Evolutionary conservation across 1,284 basidiomycete genomes (phyloP).

Genomic region (Fereydounia khargensis): DNA sequence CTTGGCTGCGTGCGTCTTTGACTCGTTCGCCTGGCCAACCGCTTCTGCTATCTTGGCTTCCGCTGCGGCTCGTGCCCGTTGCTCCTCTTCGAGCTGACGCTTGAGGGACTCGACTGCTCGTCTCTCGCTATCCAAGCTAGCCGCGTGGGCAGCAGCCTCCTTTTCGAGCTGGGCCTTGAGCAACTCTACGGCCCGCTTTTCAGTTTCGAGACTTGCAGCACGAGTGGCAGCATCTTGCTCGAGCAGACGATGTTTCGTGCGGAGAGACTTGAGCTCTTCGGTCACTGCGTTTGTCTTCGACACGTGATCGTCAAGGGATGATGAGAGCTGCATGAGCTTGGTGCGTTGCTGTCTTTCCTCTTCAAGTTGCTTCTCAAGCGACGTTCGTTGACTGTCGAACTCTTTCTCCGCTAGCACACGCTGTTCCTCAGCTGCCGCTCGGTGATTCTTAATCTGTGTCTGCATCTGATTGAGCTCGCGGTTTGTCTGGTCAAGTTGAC

Average conservation of each 20-base stretch:
- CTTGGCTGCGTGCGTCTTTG: conserved; percentile 3
- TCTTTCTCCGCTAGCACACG: conserved; percentile 7
- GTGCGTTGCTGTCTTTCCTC: too few relatives aligned
- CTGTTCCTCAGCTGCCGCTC: conserved; percentile 6
- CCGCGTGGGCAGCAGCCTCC: not conserved
- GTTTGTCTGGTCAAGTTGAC: not conserved
- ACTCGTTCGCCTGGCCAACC: conserved; percentile 1
- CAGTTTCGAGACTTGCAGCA: too few relatives aligned
- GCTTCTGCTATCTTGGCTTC: not conserved
- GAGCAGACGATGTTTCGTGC: not conserved
- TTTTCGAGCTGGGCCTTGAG: too few relatives aligned
- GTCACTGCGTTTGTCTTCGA: too few relatives aligned
- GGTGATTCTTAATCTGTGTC: conserved; percentile 4
- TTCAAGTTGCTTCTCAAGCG: too few relatives aligned
- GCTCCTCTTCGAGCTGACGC: conserved; percentile 1
- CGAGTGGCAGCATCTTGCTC: too few relatives aligned
- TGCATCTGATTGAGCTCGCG: conserved; percentile 8
- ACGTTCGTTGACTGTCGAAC: too few relatives aligned
- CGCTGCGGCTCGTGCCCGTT: not conserved
- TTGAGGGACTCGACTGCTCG: not conserved
- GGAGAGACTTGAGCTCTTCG: conserved; percentile 9
- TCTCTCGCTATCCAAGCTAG: not conserved
- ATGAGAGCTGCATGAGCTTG: too few relatives aligned
- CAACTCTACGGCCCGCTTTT: too few relatives aligned
- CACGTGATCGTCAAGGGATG: too few relatives aligned